phyloP scores from a whole-genome alignment of 306 rosid genomes.

The Sesbania bispinosa region DNA sequence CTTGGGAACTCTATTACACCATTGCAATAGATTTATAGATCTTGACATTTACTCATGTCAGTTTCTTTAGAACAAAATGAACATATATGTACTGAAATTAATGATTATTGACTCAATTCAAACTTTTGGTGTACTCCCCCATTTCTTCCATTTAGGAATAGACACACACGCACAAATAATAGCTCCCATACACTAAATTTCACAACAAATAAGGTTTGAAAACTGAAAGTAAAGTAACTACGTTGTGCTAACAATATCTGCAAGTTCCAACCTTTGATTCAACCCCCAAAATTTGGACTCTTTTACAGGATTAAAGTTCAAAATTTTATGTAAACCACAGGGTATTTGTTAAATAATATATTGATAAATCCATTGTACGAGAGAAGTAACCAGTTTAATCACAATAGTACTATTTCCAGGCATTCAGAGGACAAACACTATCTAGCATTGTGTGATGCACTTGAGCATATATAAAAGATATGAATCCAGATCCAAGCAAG shows the following conservation, averaged over 20 bases:
- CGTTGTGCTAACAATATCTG: not conserved
- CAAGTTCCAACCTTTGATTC: not conserved
- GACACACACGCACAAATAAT: not conserved
- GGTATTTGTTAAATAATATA: not conserved
- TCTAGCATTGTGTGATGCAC: not conserved
- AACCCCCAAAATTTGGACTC: not conserved
- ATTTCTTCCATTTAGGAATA: not conserved
- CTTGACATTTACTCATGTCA: not conserved
- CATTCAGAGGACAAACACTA: not conserved
- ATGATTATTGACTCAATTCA: not conserved
- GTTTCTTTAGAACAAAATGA: not conserved
- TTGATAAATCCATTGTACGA: not conserved
- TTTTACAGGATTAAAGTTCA: not conserved
- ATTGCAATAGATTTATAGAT: not conserved
- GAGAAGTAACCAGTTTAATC: not conserved
- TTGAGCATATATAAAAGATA: not conserved
- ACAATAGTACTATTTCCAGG: not conserved
- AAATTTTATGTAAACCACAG: not conserved
- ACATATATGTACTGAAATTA: not conserved
- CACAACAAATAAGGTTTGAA: not conserved
- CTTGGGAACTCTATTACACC: not conserved
- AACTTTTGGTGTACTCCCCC: not conserved
- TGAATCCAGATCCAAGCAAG: conserved; percentile 12
- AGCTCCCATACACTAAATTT: conserved; percentile 5
- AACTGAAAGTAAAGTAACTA: not conserved